These are phyloP conservation scores for Fermentozyma sake DNA, from an alignment of 1,139 yeast genomes.

Conservation along the genomic window DNA sequence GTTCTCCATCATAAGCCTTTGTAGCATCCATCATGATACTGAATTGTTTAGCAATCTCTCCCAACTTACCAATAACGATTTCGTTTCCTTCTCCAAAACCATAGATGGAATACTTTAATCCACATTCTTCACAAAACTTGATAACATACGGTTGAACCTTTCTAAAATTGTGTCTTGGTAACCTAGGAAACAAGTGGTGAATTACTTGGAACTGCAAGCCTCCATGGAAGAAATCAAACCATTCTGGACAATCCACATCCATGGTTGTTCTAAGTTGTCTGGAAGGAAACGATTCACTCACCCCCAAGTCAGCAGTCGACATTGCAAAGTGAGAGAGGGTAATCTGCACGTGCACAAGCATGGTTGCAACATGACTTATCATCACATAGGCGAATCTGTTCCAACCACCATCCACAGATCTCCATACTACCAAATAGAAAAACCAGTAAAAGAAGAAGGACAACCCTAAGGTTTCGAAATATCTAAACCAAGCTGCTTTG, in stretches of 20 bases:
- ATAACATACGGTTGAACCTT: constrained; percentile 67
- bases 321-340: constrained; percentile 88
- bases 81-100: constrained; percentile 79
- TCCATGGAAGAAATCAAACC: constrained; percentile 90
- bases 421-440: constrained; percentile 59
- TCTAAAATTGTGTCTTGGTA: constrained; percentile 85
- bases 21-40: constrained; percentile 67
- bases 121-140: constrained; percentile 73
- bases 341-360: constrained; percentile 90
- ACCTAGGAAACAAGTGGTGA: constrained; percentile 84
- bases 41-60: constrained; percentile 78
- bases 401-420: constrained; percentile 46
- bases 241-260: constrained; percentile 93
- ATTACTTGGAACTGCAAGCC: constrained; percentile 91
- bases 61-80: constrained; percentile 63
- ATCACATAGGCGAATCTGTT: constrained; percentile 56
- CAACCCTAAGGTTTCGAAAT: constrained; percentile 69
- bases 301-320: constrained; percentile 85
- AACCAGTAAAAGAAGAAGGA: constrained; percentile 72
- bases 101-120: constrained; percentile 76
- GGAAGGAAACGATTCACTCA: constrained; percentile 74
- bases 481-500: constrained; percentile 82
- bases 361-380: constrained; percentile 75
- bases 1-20: constrained; percentile 31
- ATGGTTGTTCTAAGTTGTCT: constrained; percentile 85